Evolutionary conservation across 768 basidiomycete species (phyloP), one percentile per base, ranked within the genome.

Genomic region (Fibroporia radiculosa): DNA sequence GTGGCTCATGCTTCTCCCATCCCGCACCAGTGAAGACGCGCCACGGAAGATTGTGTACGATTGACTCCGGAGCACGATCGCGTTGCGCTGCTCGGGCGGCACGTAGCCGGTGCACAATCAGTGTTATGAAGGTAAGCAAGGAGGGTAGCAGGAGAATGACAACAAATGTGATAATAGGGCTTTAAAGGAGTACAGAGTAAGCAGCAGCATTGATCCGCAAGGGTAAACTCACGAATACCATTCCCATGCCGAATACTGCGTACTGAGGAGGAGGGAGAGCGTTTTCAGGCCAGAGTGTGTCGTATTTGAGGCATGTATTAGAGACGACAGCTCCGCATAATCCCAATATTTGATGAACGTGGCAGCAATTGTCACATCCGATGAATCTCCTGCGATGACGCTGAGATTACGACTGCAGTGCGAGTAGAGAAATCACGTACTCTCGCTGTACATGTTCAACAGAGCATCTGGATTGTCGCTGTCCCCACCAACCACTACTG

Each of bases 401-500:
- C 50, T 46, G 40, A 48, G 29, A 25, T 42, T 20, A 50, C 35
- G 34, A 47, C 45, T 36, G 20, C 18, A 6, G 22, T 23, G 34
- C 10, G 27, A 44, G 40, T 6, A 49, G 19, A 39, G 39, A 23
- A 37, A 42, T 29, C 20, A 58, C 48, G 58, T 73, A 87, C 93
- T 85, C 64, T 86, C 87, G 62, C 84, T 88, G 66, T 87, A 96
- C 89, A 96, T 93, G 55, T 86, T 91, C 42, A 93, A 74, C 49
- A 96, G 70, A 22, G 77, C 72, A 57, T 92, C 83, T 27, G 91
- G 77, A 50, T 75, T 74, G 6, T 80, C 87, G 54, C 82, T 70
- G 52, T 82, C 74, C 27, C 93, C 93, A 28, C 93, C 95, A 6
- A 98, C 89, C n/a, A 98, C 81, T 36, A 96, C 82, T 3, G 83